Percentiles rank a stretch among this genome's conserved stretches.
Conservation (phyloP, 208 protist species). For the Leishmania guyanensis region DNA sequence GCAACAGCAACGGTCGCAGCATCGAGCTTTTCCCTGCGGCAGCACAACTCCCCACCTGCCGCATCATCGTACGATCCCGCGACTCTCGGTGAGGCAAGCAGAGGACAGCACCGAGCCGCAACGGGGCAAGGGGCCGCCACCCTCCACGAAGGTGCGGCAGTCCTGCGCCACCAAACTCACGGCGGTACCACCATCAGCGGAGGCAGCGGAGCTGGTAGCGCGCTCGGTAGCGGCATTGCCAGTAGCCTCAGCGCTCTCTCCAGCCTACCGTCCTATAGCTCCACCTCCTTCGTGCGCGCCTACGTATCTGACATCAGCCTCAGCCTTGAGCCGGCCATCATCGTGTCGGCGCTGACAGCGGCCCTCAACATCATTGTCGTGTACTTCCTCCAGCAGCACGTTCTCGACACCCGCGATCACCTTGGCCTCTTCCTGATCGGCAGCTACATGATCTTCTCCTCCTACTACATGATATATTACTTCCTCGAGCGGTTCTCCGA, state of each 20-base stretch:
- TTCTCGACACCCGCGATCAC: conserved; percentile 87
- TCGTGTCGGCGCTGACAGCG: conserved; percentile 67
- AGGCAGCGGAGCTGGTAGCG: conserved; percentile 3
- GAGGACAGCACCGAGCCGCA: neutral
- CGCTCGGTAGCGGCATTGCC: conserved; percentile 10
- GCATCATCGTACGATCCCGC: neutral
- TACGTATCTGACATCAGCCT: conserved; percentile 82
- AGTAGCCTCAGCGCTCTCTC: conserved; percentile 30
- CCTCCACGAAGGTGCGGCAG: neutral
- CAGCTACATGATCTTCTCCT: conserved; percentile 86
- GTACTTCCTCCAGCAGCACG: conserved; percentile 82
- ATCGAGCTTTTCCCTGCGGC: neutral
- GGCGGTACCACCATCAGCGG: conserved; percentile 3
- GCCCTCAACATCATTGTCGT: conserved; percentile 72
- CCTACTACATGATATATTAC: conserved; percentile 91
- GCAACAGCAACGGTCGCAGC: neutral
- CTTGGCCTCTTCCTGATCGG: conserved; percentile 87
- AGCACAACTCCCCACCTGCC: neutral
- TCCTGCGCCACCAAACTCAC: neutral
- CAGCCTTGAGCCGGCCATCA: conserved; percentile 64
- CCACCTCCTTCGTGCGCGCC: conserved; percentile 84
- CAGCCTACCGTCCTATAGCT: conserved; percentile 68
- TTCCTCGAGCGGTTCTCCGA: conserved; percentile 78
- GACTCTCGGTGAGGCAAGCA: neutral
- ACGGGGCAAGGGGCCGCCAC: neutral